Base-by-base conservation (phyloP, 257 asterid genomes). In the Solanum medicagineum region DNA sequence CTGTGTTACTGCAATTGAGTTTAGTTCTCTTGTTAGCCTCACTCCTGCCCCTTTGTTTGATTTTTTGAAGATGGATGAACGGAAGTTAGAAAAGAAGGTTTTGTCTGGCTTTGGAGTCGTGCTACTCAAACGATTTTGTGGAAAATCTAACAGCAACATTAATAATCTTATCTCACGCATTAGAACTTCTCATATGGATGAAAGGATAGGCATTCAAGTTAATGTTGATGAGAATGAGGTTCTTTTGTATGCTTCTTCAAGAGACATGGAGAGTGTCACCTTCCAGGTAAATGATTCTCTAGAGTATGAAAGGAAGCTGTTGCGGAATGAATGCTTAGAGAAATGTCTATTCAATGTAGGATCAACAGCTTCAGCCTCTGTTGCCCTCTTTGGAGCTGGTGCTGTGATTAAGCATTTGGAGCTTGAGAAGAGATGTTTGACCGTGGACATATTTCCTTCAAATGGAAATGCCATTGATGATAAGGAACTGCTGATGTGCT, bases 361-460 rank as follows among this genome's bases (percentile, higher is more conserved):
- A 22, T 85, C 94, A 65, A 55, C 87, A 3, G 93, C 83, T 54
- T 85, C 91, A 16, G 90, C 98, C 56, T 89, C 98, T 51, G 32
- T 91, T 74, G 98, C 98, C 60, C 94, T 97, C 56, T 92, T 97
- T 84, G 99, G 99, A 84, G 94, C 97, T 90, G 99, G 99, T 85
- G 98, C 96, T 53, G 90, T 90, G 92, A 92, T 97, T 86, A 94
- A 91, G 87, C 96, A 95, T 87, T 90, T 97, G 90, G 99, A 97
- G 91, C 94, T 97, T 81, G 93, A 95, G 81, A 93, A 93, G 90
- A 89, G 94, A 90, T 88, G 85, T 86, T 89, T 97, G 92, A 91
- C 94, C 49, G 97, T 97, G 44, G 98, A 97, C 83, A 71, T 97
- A 86, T 91, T 86, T 75, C 94, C 88, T 86, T 89, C 98, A 51